Evolutionary conservation across 129 eudicot genomes (phyloP).

Genomic region (Scalesia atractyloides): DNA sequence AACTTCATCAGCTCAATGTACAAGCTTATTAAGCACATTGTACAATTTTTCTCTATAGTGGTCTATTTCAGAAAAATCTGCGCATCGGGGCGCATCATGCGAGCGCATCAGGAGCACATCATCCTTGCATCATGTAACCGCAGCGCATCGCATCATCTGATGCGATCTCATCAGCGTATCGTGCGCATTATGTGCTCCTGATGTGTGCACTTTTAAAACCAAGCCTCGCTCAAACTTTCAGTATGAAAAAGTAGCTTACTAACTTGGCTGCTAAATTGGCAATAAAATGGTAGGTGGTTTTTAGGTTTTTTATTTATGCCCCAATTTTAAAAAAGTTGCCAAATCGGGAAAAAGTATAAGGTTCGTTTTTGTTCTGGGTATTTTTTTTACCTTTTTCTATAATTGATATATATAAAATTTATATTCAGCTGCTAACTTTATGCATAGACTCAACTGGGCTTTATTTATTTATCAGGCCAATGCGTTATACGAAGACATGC

Average conservation of each 20-base stretch:
- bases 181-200: no score
- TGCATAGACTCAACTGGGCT: neutral
- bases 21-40: no score
- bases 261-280: neutral
- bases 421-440: neutral
- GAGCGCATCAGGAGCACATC: no score
- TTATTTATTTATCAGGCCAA: conserved; percentile 55
- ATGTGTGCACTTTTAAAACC: no score
- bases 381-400: neutral
- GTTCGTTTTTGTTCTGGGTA: neutral
- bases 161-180: no score
- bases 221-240: neutral
- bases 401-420: neutral
- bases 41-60: no score
- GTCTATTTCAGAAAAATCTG: no score
- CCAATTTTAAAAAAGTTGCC: neutral
- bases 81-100: no score
- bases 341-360: neutral
- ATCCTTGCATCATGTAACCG: no score
- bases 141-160: no score
- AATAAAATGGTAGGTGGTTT: neutral
- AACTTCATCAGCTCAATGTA: no score
- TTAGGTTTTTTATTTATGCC: neutral
- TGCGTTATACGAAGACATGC: conserved; percentile 83
- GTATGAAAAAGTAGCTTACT: neutral